Evolutionary conservation across 2,329 filamentous ascomycete species (phyloP).

Genomic region (Stagonosporopsis vannaccii): DNA sequence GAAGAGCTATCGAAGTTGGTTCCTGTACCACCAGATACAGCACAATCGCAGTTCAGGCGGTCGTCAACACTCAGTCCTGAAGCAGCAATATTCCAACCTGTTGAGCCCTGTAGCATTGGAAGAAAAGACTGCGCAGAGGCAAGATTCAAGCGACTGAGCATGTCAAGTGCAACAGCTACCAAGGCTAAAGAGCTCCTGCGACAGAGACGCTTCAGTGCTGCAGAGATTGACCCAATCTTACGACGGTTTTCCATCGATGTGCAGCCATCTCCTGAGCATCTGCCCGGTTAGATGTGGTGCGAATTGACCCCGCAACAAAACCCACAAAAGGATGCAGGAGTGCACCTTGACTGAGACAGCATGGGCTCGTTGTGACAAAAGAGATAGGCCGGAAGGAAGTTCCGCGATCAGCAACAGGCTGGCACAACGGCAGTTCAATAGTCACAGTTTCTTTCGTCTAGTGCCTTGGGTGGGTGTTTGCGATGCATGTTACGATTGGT

Average conservation of each 20-base stretch:
- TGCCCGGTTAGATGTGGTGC: slow-evolving; percentile 13
- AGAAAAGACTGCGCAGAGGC: not conserved
- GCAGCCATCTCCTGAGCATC: not conserved
- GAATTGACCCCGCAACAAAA: slow-evolving; percentile 12
- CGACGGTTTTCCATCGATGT: not conserved
- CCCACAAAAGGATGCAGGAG: not conserved
- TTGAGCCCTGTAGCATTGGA: not conserved
- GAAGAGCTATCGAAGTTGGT: slow-evolving; percentile 3
- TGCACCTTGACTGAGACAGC: slow-evolving; percentile 17
- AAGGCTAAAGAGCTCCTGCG: not conserved
- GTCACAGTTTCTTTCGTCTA: not conserved
- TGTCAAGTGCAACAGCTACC: slow-evolving; percentile 21
- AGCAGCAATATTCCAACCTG: slow-evolving; percentile 36
- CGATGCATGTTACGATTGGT: slow-evolving; percentile 2
- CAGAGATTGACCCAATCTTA: not conserved
- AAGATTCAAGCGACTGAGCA: slow-evolving; percentile 28
- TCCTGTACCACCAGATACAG: slow-evolving; percentile 25
- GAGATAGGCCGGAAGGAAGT: slow-evolving; percentile 3
- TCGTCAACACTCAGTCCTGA: slow-evolving; percentile 27
- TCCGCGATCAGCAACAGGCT: not conserved
- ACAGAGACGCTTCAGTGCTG: slow-evolving; percentile 1
- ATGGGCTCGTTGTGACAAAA: slow-evolving; percentile 28
- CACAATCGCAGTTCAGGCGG: slow-evolving; percentile 17
- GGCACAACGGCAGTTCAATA: slow-evolving; percentile 10
- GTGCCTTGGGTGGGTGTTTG: slow-evolving; percentile 7